Base-by-base conservation (phyloP, 805 yeast genomes). In the Candida succiphila region DNA sequence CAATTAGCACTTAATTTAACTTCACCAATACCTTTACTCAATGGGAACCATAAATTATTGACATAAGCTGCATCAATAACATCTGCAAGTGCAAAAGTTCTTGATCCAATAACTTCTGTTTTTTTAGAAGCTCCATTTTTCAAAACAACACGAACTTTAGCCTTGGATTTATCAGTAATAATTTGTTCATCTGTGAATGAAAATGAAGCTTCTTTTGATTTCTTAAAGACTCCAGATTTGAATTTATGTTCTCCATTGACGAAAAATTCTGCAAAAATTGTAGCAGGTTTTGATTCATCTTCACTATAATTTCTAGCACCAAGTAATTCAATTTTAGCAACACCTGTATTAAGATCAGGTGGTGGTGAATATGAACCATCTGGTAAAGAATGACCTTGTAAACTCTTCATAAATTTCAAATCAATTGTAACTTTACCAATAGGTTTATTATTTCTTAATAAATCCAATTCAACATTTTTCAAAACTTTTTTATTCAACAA, bases 321-420 rank as follows among this genome's bases (percentile, higher is more conserved):
- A 21, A 63, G 51, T 31, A 84, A 57, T 38, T 77, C 80, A 44
- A 89, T 60, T 47, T 77, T 69, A 16, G 80, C 75, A 46, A 94
- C 78, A 68, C 99, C 99, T 13, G 96, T 86, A 60, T 89, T 89
- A 53, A 85, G 72, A 43, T 86, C 96, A 29, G 95, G 95, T 30
- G 94, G 83, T 31, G 94, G 86, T 43, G 76, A 78, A 34, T 71
- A 65, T 3, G 88, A 78, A 32, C 96, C 96, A 56, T 86, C 95
- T 3, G 84, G 78, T 37, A 71, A 67, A 40, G 72, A 61, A 44
- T 65, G 56, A 37, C 74, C 65, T 58, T 73, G 65, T 39, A 86
- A 60, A 12, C 92, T 78, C 27, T 94, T 92, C 67, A 77, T 76
- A 62, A 70, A 83, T 41, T 75, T 74, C 45, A 83, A 65, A 41